phyloP scores from a whole-genome alignment of 2,329 filamentous ascomycete species.

The Verticillium klebahnii region DNA sequence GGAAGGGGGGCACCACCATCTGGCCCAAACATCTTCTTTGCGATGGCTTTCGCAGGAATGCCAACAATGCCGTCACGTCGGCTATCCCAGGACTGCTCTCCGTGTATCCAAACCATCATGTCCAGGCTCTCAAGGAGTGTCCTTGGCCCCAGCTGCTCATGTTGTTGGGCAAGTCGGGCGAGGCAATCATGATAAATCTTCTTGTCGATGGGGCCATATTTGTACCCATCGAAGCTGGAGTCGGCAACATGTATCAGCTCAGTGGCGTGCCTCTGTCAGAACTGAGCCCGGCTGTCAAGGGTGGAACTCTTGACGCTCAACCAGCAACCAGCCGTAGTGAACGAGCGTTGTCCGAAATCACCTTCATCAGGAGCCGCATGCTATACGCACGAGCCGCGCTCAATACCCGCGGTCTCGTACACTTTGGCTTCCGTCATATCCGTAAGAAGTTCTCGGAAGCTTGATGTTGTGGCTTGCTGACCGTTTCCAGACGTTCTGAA shows the following conservation, averaged over 20 bases:
- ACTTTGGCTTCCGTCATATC: constrained; percentile 73
- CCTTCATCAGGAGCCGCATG: constrained; percentile 77
- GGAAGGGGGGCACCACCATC: constrained; percentile 33
- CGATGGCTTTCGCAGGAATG: constrained; percentile 67
- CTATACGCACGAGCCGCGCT: constrained; percentile 75
- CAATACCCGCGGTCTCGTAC: constrained; percentile 62
- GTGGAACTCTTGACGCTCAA: background rate
- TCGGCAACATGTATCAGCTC: constrained; percentile 70
- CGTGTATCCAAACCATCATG: constrained; percentile 64
- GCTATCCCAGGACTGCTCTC: constrained; percentile 62
- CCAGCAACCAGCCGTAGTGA: too few relatives aligned
- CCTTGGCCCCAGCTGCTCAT: constrained; percentile 74
- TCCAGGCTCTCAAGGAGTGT: constrained; percentile 59
- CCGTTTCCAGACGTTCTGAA: constrained; percentile 68
- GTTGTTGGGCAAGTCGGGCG: constrained; percentile 70
- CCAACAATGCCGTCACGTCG: constrained; percentile 18
- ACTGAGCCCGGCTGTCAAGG: constrained; percentile 21
- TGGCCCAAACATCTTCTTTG: constrained; percentile 73
- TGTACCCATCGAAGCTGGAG: constrained; percentile 50
- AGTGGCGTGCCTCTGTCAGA: constrained; percentile 58
- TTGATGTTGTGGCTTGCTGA: constrained; percentile 7
- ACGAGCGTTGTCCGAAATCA: constrained; percentile 51
- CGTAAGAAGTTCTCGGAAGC: constrained; percentile 50
- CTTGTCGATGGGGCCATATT: constrained; percentile 78
- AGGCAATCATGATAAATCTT: constrained; percentile 72